phyloP scores from a whole-genome alignment of 2,329 filamentous ascomycete species.

The Aspergillus sojae region DNA sequence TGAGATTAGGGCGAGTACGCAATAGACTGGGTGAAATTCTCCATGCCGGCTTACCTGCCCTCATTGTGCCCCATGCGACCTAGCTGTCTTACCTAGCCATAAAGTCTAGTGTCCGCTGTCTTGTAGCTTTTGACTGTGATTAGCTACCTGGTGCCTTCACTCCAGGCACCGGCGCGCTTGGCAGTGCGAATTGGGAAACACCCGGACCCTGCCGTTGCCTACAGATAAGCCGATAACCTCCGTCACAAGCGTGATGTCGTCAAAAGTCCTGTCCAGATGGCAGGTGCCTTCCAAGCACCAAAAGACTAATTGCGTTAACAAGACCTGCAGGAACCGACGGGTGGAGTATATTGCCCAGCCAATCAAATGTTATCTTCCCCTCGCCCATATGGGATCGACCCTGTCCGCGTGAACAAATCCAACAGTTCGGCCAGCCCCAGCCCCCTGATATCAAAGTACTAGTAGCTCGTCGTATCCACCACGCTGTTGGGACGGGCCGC shows the following conservation, averaged over 20 bases:
- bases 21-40: too few relatives aligned
- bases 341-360: background rate
- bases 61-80: background rate
- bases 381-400: background rate
- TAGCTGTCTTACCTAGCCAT: background rate
- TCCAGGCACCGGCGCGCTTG: background rate
- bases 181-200: background rate
- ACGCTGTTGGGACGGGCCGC: background rate
- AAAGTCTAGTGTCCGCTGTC: background rate
- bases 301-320: background rate
- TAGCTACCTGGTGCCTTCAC: background rate
- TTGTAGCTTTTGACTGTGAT: background rate
- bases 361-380: constrained; percentile 1
- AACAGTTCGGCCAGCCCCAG: background rate
- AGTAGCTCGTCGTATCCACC: background rate
- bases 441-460: background rate
- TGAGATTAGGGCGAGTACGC: too few relatives aligned
- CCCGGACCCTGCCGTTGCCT: too few relatives aligned
- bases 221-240: too few relatives aligned
- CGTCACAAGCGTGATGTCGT: too few relatives aligned
- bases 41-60: too few relatives aligned
- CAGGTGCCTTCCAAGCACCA: background rate
- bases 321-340: constrained; percentile 1
- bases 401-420: constrained; percentile 1
- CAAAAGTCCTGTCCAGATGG: too few relatives aligned